Evolutionary conservation across 2,329 filamentous ascomycete genomes (phyloP).

Genomic region (Aspergillus arachidicola): DNA sequence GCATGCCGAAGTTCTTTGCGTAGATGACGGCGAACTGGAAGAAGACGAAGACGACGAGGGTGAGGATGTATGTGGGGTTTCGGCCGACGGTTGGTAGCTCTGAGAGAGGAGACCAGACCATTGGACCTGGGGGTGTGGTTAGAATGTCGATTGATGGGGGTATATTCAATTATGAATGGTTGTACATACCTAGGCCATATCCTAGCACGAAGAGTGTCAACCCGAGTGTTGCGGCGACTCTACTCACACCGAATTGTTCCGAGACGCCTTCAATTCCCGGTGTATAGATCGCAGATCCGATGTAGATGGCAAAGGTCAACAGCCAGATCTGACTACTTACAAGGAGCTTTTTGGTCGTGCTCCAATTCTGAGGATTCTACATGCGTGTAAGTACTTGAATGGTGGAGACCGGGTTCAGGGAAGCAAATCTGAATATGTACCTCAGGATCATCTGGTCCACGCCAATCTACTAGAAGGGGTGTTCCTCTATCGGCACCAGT

Average conservation of each 20-base stretch:
- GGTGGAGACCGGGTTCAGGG: no score
- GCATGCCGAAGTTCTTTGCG: conserved; percentile 55
- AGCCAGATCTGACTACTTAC: conserved; percentile 52
- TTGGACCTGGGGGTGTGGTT: conserved; percentile 38
- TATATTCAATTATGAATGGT: not conserved
- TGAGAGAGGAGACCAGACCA: conserved; percentile 48
- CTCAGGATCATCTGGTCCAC: conserved; percentile 19
- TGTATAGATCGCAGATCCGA: conserved; percentile 55
- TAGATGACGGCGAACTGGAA: conserved; percentile 52
- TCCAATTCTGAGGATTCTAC: conserved; percentile 54
- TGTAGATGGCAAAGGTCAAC: conserved; percentile 53
- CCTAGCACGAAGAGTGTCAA: conserved; percentile 55
- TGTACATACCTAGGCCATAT: conserved; percentile 37
- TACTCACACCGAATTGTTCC: conserved; percentile 47
- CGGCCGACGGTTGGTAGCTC: conserved; percentile 56
- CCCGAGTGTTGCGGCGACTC: conserved; percentile 52
- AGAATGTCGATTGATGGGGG: not conserved
- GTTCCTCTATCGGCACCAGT: not conserved
- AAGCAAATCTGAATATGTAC: not conserved
- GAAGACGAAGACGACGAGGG: conserved; percentile 52
- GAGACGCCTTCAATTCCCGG: conserved; percentile 47
- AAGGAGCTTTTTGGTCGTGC: conserved; percentile 44
- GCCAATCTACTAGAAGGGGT: conserved; percentile 22
- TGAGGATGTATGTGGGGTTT: conserved; percentile 53
- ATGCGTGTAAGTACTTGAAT: not conserved